Base-by-base conservation (phyloP, 2,329 filamentous ascomycete genomes). In the Aspergillus sp. region DNA sequence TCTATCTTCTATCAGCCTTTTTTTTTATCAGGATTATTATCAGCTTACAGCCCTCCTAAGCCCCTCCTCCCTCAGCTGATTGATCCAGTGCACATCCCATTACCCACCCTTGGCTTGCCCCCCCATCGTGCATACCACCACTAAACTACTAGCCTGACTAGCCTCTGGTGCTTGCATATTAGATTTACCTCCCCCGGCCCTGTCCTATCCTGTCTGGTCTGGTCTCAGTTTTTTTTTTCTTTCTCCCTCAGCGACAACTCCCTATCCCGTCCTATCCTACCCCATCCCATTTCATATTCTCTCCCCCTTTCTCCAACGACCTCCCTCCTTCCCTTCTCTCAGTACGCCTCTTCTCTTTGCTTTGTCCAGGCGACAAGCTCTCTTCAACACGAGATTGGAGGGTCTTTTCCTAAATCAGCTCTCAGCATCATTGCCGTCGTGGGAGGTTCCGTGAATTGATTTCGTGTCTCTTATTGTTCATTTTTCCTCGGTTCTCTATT, bases 311-410 rank as follows among this genome's bases (percentile, higher is more conserved):
- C 43, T 41, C 22, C 22, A 22, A 22, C 22, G 53, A 48, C 36
- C 43, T 43, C 45, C 36, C 45, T 48, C 47, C 51, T 60, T 7
- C 17, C 13, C 16, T 20, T 17, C 19, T 20, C 40, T 59, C 59
- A 59, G 45, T 57, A 52, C 48, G 44, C 51, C 56, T 53, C 58
- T 32, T 49, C 36, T 40, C 19, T 49, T 45, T 49, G 56, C 49
- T 60, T 54, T 52, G 58, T 61, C 60, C 60, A 58, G 60, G 60
- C 54, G 60, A 63, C 60, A 60, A 53, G 49, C 58, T 58, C 38
- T 42, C 41, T 48, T 24, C 49, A 32, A 16, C 22, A 41, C 41
- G 47, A 44, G 45, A 51, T 49, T 50, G 50, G 45, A 56, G 52
- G 46, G 17, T 36, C 30, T 26, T 35, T 46, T 36, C 22, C 32